A percentile compares a stretch with the other conserved stretches of the same genome.
These are phyloP conservation scores for Nakazawaea ambrosiae DNA, from an alignment of 805 yeast genomes.

Conservation along the genomic window DNA sequence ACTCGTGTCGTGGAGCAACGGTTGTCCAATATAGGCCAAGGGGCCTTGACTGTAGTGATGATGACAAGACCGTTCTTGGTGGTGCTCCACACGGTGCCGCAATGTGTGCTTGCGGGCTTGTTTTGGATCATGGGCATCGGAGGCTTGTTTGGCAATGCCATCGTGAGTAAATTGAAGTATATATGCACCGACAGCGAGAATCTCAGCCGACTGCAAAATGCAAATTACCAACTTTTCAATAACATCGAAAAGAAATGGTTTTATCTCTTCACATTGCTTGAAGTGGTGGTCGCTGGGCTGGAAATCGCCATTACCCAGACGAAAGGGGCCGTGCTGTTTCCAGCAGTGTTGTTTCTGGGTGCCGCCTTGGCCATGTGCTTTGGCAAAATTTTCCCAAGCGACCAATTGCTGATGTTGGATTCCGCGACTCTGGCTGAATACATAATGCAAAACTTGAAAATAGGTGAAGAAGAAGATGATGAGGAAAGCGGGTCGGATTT, in stretches of 20 bases:
- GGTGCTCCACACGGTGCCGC: constrained; percentile 82
- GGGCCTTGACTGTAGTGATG: constrained; percentile 73
- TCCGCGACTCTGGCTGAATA: constrained; percentile 26
- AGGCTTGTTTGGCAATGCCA: constrained; percentile 63
- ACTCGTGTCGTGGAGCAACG: constrained; percentile 81
- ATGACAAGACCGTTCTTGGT: constrained; percentile 84
- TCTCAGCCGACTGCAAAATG: not conserved
- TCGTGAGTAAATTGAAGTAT: constrained; percentile 56
- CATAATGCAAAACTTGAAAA: constrained; percentile 22
- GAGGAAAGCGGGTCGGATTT: not conserved
- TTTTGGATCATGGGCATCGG: constrained; percentile 90
- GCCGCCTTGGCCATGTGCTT: constrained; percentile 58
- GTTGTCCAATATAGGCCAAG: constrained; percentile 78
- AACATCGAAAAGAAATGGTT: constrained; percentile 39
- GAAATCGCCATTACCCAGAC: constrained; percentile 86
- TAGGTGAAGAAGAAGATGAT: constrained; percentile 9
- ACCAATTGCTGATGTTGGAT: constrained; percentile 60
- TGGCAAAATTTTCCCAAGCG: constrained; percentile 52
- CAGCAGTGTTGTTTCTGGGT: constrained; percentile 73
- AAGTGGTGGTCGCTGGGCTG: constrained; percentile 61
- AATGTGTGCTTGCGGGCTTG: constrained; percentile 86
- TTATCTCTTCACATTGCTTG: constrained; percentile 46
- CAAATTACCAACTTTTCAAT: constrained; percentile 25
- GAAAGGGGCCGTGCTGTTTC: constrained; percentile 90
- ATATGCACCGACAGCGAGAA: constrained; percentile 46